Evolutionary conservation across 2,329 filamentous ascomycete species (phyloP), one percentile per base, ranked within the genome.

Genomic region (Colletotrichum lini): DNA sequence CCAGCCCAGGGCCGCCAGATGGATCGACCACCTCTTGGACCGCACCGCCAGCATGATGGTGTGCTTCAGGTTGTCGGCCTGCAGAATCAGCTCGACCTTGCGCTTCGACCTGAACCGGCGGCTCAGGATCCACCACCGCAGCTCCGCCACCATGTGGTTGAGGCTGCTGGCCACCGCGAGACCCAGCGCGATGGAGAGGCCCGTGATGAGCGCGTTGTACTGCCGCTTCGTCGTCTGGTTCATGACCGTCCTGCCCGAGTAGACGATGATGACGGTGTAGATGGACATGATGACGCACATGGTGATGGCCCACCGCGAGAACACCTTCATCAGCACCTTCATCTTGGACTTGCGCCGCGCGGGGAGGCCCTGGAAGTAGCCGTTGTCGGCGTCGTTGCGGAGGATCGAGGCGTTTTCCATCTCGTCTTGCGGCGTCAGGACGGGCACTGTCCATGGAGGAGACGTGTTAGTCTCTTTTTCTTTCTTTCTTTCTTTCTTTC

Each of bases 91-190:
- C 59, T 81, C 78, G 7, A 80, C 71, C 40, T 86, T 84, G 6
- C 75, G 75, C 50, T 81, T 75, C 44, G 79, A 80, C 70, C 82
- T 79, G 49, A 79, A 77, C 6, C 79, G 76, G 10, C 77, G 75
- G 67, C 79, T 81, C 52, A 87, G 74, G 38, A 86, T 80, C 77
- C 82, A 84, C 83, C 84, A 86, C n/a, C 84, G 78, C 71, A 85
- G 76, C 70, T 85, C 83, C 16, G 79, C 75, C 4, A 83, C 81
- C 79, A 85, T 83, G 38, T 79, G 80, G 67, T 84, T 84, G 26
- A 87, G 78, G 8, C 80, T 80, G 72, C 79, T 83, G 2, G 82
- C 80, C 52, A 85, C 80, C 58, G 82, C 82, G 59, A 86, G 73
- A 66, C 83, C 82, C 21, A 86, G 75, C 0, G 77, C 74, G 42